These are phyloP conservation scores for Mycosphaerella sp. DNA, from an alignment of 2,329 filamentous ascomycete species.

Conservation along the genomic window DNA sequence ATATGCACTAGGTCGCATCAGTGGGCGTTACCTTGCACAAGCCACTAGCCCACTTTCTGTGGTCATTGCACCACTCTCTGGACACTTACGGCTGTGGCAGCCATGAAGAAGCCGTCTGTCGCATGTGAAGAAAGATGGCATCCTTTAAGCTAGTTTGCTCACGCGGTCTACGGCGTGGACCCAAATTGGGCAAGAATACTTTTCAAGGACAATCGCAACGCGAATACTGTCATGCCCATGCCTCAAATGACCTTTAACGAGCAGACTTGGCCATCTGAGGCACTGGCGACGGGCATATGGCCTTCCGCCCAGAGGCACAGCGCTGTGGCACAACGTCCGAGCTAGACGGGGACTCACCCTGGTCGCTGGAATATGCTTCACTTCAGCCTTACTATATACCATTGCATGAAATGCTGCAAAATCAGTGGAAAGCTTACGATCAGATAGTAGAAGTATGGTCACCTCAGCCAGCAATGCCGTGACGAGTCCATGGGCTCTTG, in stretches of 20 bases:
- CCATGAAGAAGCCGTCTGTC: neutral
- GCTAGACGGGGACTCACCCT: neutral
- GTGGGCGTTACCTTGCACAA: neutral
- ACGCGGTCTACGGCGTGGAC: neutral
- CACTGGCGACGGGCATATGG: neutral
- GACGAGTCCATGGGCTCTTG: too few species aligned
- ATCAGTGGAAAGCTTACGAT: too few species aligned
- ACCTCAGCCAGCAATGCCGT: too few species aligned
- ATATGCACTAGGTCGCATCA: neutral
- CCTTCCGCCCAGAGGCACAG: neutral
- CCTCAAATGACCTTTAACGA: too few species aligned
- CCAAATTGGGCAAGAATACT: neutral
- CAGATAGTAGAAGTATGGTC: neutral
- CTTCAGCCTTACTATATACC: neutral
- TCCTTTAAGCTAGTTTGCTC: neutral
- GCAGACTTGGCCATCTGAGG: neutral
- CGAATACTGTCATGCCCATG: neutral
- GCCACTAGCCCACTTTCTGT: neutral
- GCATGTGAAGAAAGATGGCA: neutral
- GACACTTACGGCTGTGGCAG: neutral
- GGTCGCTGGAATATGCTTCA: neutral
- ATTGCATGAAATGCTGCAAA: neutral
- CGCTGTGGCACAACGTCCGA: neutral
- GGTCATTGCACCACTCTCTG: neutral
- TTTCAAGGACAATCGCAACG: neutral